Percentiles rank a stretch among this genome's conserved stretches.
Evolutionary conservation across 352 stramenopile genomes (phyloP).

Genomic region (Pythium phragmiticola): DNA sequence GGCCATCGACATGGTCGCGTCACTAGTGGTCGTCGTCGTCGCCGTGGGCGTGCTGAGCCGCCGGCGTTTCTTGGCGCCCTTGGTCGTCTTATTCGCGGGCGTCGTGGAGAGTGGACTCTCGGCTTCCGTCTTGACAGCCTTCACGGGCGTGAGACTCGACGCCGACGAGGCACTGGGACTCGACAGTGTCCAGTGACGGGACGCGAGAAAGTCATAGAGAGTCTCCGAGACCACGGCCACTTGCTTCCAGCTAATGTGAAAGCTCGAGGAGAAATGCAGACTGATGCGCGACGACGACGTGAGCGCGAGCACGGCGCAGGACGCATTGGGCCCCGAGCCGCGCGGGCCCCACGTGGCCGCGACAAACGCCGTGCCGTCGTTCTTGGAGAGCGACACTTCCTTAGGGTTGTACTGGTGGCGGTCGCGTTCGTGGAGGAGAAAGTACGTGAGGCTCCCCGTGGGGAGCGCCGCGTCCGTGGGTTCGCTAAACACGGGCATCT

Average conservation of each 20-base stretch:
- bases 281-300: constrained; percentile 56
- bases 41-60: not conserved
- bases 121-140: not conserved
- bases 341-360: constrained; percentile 67
- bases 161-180: not conserved
- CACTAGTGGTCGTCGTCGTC: not conserved
- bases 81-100: constrained; percentile 7
- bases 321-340: constrained; percentile 66
- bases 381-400: constrained; percentile 81
- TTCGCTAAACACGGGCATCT: constrained; percentile 48
- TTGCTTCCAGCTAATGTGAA: constrained; percentile 79
- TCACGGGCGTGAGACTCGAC: constrained; percentile 3
- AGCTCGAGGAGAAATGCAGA: constrained; percentile 75
- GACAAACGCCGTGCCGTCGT: constrained; percentile 55
- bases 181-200: constrained; percentile 35
- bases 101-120: constrained; percentile 8
- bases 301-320: constrained; percentile 66
- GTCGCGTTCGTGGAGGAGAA: constrained; percentile 63
- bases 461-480: constrained; percentile 22
- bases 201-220: constrained; percentile 61
- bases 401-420: constrained; percentile 80
- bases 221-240: constrained; percentile 68
- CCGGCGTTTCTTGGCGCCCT: constrained; percentile 27
- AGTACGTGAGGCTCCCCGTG: constrained; percentile 46
- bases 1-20: constrained; percentile 35